Evolutionary conservation across 23 red algal genomes (phyloP).

Genomic region (Chondrus crispus): DNA sequence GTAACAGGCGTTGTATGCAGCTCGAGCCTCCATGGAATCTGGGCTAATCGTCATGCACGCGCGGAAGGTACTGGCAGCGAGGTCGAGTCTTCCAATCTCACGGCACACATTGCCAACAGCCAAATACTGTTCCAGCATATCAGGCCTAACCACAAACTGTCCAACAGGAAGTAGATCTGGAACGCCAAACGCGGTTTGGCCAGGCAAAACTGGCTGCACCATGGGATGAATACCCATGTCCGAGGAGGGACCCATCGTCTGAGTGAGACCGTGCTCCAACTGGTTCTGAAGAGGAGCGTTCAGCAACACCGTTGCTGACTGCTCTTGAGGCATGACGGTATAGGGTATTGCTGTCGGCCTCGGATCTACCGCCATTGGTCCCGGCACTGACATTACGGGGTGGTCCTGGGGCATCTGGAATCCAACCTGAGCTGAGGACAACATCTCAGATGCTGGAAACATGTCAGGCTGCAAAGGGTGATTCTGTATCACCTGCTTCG

Average conservation of each 20-base stretch:
- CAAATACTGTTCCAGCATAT: slow-evolving; percentile 34
- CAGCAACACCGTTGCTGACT: neutral
- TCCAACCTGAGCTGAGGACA: neutral
- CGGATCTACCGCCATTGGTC: neutral
- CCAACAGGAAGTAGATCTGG: slow-evolving; percentile 13
- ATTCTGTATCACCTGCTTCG: too few relatives aligned
- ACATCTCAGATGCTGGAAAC: slow-evolving; percentile 6
- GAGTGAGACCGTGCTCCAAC: neutral
- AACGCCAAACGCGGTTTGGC: neutral
- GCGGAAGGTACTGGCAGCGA: slow-evolving; percentile 36
- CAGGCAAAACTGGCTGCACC: neutral
- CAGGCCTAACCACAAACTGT: slow-evolving; percentile 22
- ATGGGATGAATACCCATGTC: slow-evolving; percentile 28
- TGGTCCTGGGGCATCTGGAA: neutral
- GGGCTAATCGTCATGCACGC: slow-evolving; percentile 42
- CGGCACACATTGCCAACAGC: slow-evolving; percentile 35
- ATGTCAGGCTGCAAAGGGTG: slow-evolving; percentile 10
- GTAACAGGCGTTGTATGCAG: neutral
- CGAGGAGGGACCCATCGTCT: neutral
- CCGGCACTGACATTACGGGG: neutral
- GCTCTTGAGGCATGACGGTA: neutral
- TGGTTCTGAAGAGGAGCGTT: slow-evolving; percentile 8
- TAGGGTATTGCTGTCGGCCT: neutral
- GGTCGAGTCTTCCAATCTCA: slow-evolving; percentile 11
- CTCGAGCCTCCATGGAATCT: slow-evolving; percentile 27